Conservation (phyloP, 768 basidiomycete species). For the Candolleomyces efflorescens region DNA sequence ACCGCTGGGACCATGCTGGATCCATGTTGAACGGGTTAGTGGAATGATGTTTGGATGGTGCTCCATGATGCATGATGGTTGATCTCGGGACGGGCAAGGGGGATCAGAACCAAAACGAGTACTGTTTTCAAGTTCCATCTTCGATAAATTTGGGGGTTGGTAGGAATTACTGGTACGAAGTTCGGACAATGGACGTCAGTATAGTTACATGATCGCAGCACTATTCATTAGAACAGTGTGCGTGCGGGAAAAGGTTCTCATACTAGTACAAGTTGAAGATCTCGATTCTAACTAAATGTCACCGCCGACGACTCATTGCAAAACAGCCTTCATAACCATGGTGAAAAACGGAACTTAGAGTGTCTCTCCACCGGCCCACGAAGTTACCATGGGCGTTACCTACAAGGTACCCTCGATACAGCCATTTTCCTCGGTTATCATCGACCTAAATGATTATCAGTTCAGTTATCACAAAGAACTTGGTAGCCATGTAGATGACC, state of each 20-base stretch:
- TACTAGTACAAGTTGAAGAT: not conserved
- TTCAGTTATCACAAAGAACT: not conserved
- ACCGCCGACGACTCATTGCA: constrained; percentile 64
- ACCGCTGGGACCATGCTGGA: too few relatives aligned
- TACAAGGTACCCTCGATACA: constrained; percentile 81
- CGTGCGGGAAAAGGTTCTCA: not conserved
- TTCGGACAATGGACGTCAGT: too few relatives aligned
- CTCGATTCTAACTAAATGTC: constrained; percentile 12
- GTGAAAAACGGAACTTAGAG: constrained; percentile 55
- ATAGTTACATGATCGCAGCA: too few relatives aligned
- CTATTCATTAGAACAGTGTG: not conserved
- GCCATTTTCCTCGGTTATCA: constrained; percentile 75
- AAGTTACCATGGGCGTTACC: constrained; percentile 66
- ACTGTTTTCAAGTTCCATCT: too few relatives aligned
- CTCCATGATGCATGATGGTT: too few relatives aligned
- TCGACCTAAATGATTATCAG: constrained; percentile 40
- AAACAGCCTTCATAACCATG: constrained; percentile 87
- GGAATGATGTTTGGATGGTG: too few relatives aligned
- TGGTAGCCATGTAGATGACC: constrained; percentile 7
- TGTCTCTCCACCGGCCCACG: constrained; percentile 86
- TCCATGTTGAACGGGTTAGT: too few relatives aligned
- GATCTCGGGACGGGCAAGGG: too few relatives aligned
- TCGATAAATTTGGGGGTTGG: too few relatives aligned
- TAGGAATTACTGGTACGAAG: too few relatives aligned
- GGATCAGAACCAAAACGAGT: too few relatives aligned